These are phyloP conservation scores for Cyclospora cayetanensis DNA, from an alignment of 169 alveolate species.

Conservation along the genomic window DNA sequence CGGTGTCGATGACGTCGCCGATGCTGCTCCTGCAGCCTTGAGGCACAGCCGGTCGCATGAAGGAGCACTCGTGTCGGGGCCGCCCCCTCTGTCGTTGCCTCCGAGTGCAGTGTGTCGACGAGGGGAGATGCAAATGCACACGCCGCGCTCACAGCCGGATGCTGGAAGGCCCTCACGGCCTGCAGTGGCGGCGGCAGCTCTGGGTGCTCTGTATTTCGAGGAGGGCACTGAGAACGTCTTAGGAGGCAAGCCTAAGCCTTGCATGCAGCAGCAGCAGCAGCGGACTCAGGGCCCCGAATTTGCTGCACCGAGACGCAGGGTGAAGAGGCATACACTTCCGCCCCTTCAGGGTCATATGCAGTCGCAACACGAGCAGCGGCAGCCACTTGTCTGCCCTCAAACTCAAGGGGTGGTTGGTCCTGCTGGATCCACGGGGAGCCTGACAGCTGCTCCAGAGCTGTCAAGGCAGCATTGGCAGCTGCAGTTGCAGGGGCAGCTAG, in stretches of 20 bases:
- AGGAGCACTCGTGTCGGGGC: neutral
- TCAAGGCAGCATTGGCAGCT: constrained; percentile 43
- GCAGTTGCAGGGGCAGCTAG: constrained; percentile 41
- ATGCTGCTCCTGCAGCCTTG: constrained; percentile 7
- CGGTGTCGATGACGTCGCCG: neutral
- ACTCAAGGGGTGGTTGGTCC: neutral
- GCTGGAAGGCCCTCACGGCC: too few species aligned
- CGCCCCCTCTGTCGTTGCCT: neutral
- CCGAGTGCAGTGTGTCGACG: too few species aligned
- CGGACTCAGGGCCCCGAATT: constrained; percentile 6
- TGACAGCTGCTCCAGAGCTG: constrained; percentile 12
- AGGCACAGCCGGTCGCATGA: constrained; percentile 10
- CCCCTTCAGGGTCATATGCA: neutral
- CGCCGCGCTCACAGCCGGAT: too few species aligned
- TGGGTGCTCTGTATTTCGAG: neutral
- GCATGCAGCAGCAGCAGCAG: constrained; percentile 31
- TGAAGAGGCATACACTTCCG: constrained; percentile 31
- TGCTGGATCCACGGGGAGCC: neutral
- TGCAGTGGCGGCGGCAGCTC: constrained; percentile 28
- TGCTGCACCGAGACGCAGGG: constrained; percentile 9
- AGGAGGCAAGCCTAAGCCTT: too few species aligned
- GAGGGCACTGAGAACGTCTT: too few species aligned
- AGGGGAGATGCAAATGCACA: too few species aligned
- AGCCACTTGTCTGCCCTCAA: too few species aligned
- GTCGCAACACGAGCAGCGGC: neutral